A percentile compares a stretch with the other conserved stretches of the same genome.
Conservation (phyloP, 1,139 yeast genomes). For the Kodamaea suecica region DNA sequence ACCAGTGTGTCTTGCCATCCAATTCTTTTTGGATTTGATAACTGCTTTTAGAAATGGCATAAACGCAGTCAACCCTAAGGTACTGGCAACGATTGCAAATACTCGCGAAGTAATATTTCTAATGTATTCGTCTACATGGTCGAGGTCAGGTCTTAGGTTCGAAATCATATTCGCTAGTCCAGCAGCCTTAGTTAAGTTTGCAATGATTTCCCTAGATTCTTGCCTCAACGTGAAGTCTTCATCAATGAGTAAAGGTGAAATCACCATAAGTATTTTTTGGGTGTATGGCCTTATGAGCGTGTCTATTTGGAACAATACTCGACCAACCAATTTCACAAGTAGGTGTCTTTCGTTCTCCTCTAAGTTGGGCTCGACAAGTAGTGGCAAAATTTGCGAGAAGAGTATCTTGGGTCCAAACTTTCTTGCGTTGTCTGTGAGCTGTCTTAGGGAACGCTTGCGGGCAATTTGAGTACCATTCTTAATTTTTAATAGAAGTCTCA, state of each 20-base stretch:
- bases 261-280: slow-evolving; percentile 66
- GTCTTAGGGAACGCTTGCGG: slow-evolving; percentile 70
- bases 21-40: slow-evolving; percentile 70
- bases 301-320: slow-evolving; percentile 64
- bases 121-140: slow-evolving; percentile 76
- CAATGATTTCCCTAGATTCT: slow-evolving; percentile 78
- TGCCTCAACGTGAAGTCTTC: slow-evolving; percentile 70
- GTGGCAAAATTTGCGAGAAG: slow-evolving; percentile 68
- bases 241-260: slow-evolving; percentile 78
- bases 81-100: slow-evolving; percentile 80
- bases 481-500: slow-evolving; percentile 62
- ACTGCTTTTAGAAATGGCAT: slow-evolving; percentile 84
- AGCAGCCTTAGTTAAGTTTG: slow-evolving; percentile 73
- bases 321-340: slow-evolving; percentile 69
- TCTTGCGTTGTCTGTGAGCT: slow-evolving; percentile 61
- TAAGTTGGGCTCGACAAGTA: slow-evolving; percentile 66
- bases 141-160: slow-evolving; percentile 77
- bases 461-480: slow-evolving; percentile 73
- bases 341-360: slow-evolving; percentile 86
- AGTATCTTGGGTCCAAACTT: slow-evolving; percentile 67
- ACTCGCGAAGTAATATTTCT: slow-evolving; percentile 76
- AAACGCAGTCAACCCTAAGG: slow-evolving; percentile 68
- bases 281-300: slow-evolving; percentile 70
- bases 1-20: slow-evolving; percentile 91
- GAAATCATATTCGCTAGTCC: slow-evolving; percentile 80